Evolutionary conservation across 2,329 filamentous ascomycete species (phyloP).

Genomic region (Fusarium liriodendri): DNA sequence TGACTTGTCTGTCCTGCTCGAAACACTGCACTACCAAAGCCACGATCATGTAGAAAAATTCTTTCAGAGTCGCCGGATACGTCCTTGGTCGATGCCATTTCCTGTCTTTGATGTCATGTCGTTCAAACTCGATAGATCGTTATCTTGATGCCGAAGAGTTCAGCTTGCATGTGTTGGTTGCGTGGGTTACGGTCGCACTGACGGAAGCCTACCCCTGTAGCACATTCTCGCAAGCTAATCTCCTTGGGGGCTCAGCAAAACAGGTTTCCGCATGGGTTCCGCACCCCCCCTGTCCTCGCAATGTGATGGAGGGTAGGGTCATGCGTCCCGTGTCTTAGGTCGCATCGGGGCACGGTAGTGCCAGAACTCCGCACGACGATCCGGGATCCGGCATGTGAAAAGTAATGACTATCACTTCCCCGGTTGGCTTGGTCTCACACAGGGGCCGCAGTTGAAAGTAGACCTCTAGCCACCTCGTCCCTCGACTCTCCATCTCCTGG

Average conservation of each 20-base stretch:
- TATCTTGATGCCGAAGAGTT: background rate
- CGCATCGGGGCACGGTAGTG: background rate
- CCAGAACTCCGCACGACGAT: constrained; percentile 25
- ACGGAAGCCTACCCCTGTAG: background rate
- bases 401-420: background rate
- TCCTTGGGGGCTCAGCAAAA: background rate
- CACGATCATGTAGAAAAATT: background rate
- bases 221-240: background rate
- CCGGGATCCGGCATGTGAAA: constrained; percentile 7
- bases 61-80: background rate
- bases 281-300: background rate
- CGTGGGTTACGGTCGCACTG: background rate
- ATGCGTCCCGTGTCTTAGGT: constrained; percentile 19
- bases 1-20: background rate
- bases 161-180: background rate
- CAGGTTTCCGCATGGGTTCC: background rate
- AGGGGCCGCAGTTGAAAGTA: background rate
- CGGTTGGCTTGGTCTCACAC: background rate
- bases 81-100: background rate
- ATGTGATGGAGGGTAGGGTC: constrained; percentile 15
- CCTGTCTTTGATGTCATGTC: background rate
- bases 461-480: background rate
- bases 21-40: background rate
- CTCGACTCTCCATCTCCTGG: background rate
- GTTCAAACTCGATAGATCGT: background rate